Evolutionary conservation across 768 basidiomycete genomes (phyloP).

Genomic region (Suillus clintonianus): DNA sequence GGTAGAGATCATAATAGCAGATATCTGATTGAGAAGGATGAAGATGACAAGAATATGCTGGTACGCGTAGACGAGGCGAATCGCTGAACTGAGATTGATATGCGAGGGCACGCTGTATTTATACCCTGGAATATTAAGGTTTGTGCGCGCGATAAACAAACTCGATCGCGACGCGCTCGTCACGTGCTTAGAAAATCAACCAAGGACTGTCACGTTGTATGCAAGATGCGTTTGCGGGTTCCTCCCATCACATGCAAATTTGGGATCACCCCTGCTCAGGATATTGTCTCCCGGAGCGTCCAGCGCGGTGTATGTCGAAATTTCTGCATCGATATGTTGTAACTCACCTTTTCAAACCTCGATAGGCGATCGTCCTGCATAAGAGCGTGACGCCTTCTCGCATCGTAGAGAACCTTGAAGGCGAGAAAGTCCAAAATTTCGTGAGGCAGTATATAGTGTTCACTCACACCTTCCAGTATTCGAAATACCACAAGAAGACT

Average conservation of each 20-base stretch:
- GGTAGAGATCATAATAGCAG: too few relatives aligned
- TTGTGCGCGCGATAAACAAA: too few relatives aligned
- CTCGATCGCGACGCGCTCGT: too few relatives aligned
- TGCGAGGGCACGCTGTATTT: too few relatives aligned
- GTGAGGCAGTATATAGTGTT: neutral
- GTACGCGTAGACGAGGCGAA: too few relatives aligned
- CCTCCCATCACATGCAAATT: conserved; percentile 65
- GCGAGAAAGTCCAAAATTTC: conserved; percentile 33
- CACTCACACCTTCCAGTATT: conserved; percentile 20
- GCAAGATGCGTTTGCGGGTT: too few relatives aligned
- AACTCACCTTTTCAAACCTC: neutral
- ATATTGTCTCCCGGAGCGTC: conserved; percentile 74
- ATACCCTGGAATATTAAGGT: too few relatives aligned
- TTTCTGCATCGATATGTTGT: neutral
- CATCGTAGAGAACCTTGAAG: conserved; percentile 68
- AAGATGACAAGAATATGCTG: too few relatives aligned
- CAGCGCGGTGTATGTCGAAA: conserved; percentile 62
- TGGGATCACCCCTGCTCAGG: conserved; percentile 74
- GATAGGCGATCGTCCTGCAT: conserved; percentile 67
- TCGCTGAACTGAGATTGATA: too few relatives aligned
- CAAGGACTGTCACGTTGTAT: too few relatives aligned
- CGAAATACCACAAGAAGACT: conserved; percentile 39
- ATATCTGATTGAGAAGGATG: too few relatives aligned
- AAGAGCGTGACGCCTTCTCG: conserved; percentile 76
- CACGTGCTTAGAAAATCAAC: too few relatives aligned